Base-by-base conservation (phyloP, 352 stramenopile species). In the Phytophthora foliorum region DNA sequence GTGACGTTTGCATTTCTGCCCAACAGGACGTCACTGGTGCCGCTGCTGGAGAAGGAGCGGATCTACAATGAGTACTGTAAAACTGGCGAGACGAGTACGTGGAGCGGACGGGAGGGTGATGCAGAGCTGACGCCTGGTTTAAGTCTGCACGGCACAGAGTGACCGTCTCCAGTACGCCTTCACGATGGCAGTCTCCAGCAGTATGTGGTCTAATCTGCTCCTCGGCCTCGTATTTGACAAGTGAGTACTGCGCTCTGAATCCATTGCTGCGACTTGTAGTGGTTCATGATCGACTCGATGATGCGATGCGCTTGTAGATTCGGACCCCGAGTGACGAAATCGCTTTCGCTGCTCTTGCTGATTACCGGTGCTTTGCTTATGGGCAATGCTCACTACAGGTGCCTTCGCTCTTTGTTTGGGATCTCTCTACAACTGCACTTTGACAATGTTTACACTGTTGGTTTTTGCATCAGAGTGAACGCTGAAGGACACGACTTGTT, bases 171-270 rank as follows among this genome's bases (percentile, higher is more conserved):
- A 90, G 49, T 88, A 83, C 32, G 78, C 78, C 8, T 90, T 88
- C 63, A 89, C 80, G 22, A 85, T 90, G 67, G 76, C 76, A 21
- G 78, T 79, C 4, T 88, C 80, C 19, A 78, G 71, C 55, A 90
- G 80, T 57, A 89, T 90, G 80, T 78, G 64, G 64, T 87, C 82
- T 29, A 90, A 90, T 65, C 71, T 90, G 29, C 54, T 83, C 24
- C 76, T 89, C n/a, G 82, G 82, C 0, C 66, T 90, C 36, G 71
- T 89, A 39, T 88, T 90, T 46, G 82, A 90, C 60, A 81, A 77
- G 76, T 84, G 62, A 36, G 36, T 63, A 24, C 13, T 56, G 2
- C n/a, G 14, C 3, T 3, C 27, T 45, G 14, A 10, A 45, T 22
- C 39, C 25, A n/a, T 41, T 41, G 19, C 21, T 49, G 42, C n/a